A percentile compares a stretch with the other conserved stretches of the same genome.
phyloP scores from a whole-genome alignment of 306 rosid genomes.

The Hylodesmum podocarpum region DNA sequence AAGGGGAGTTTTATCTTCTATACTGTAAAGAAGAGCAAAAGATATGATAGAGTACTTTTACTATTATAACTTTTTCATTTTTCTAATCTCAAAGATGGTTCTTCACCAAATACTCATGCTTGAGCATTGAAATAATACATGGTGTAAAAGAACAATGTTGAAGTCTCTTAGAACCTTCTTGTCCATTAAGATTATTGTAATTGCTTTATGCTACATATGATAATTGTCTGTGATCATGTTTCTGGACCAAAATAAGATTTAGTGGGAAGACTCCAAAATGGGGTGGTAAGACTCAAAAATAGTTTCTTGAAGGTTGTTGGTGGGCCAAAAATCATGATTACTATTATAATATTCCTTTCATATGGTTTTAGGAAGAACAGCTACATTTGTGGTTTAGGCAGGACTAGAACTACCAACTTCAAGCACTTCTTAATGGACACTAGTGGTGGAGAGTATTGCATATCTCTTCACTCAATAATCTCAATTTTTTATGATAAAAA shows the following conservation, averaged over 20 bases:
- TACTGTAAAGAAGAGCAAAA: constrained; percentile 28
- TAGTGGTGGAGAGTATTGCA: constrained; percentile 18
- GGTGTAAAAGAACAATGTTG: neutral
- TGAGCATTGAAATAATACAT: constrained; percentile 8
- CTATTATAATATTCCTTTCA: neutral
- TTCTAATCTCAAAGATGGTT: neutral
- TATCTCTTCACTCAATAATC: neutral
- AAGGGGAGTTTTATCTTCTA: constrained; percentile 15
- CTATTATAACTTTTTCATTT: neutral
- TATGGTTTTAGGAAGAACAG: neutral
- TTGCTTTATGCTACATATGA: neutral
- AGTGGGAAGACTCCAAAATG: constrained; percentile 20
- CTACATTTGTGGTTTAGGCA: constrained; percentile 36
- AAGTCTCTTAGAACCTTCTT: constrained; percentile 27
- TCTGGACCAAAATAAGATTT: constrained; percentile 25
- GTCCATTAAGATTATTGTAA: constrained; percentile 24
- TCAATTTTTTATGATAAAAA: neutral
- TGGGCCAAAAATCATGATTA: constrained; percentile 26
- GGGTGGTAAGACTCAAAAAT: constrained; percentile 19
- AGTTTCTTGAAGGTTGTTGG: constrained; percentile 19
- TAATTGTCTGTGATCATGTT: constrained; percentile 12
- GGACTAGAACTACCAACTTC: constrained; percentile 17
- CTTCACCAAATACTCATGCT: neutral
- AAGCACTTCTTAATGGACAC: constrained; percentile 12
- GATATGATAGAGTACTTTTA: constrained; percentile 11